Percentiles rank a stretch among this genome's conserved stretches.
Conservation (phyloP, 2,329 filamentous ascomycete species). For the Sporothrix luriei region DNA sequence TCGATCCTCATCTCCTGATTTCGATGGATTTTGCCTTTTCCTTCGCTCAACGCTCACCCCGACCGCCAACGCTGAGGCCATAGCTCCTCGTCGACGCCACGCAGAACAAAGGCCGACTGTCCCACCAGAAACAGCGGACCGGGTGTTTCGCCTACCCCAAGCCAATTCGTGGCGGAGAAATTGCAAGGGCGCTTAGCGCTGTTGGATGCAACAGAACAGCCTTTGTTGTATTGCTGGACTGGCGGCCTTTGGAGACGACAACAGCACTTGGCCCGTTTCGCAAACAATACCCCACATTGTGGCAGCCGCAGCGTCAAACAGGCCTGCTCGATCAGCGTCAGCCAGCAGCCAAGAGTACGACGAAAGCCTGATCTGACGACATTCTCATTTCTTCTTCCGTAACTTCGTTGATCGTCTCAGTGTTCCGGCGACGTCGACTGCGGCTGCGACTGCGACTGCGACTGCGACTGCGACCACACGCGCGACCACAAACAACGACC, state of each 20-base stretch:
- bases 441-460: background rate
- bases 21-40: background rate
- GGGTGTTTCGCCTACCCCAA: constrained; percentile 16
- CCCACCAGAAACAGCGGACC: constrained; percentile 1
- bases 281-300: constrained; percentile 32
- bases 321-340: constrained; percentile 10
- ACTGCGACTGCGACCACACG: background rate
- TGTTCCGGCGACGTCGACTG: background rate
- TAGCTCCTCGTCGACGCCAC: background rate
- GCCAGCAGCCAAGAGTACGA: constrained; percentile 25
- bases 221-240: constrained; percentile 1
- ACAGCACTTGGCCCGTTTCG: constrained; percentile 14
- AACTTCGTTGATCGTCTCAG: background rate
- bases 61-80: background rate
- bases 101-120: constrained; percentile 12
- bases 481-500: background rate
- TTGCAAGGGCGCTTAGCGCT: constrained; percentile 30
- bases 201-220: constrained; percentile 24
- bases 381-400: background rate
- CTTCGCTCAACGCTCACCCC: no score
- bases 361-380: constrained; percentile 27
- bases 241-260: background rate
- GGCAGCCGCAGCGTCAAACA: constrained; percentile 26
- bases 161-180: constrained; percentile 13
- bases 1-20: background rate